Conservation (phyloP, 371 early-diverging fungal species). For the Dinochytrium kinnereticum region DNA sequence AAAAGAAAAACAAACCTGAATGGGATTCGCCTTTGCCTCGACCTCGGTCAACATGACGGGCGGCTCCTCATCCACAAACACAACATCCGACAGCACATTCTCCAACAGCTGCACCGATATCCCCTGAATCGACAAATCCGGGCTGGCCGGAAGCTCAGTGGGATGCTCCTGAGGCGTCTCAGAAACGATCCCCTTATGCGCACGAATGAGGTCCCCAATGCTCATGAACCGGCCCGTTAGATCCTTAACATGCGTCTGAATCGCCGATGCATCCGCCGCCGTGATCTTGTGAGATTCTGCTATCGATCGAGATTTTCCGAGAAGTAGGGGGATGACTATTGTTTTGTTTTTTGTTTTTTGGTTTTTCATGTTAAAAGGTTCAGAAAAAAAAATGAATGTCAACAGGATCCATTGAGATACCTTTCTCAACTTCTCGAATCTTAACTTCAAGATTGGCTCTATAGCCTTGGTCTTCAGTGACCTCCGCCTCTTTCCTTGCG, state of each 20-base stretch:
- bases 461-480: conserved; percentile 44
- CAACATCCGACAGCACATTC: conserved; percentile 28
- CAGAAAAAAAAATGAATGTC: neutral
- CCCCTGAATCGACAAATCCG: conserved; percentile 28
- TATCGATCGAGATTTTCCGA: conserved; percentile 9
- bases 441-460: conserved; percentile 32
- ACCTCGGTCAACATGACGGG: conserved; percentile 48
- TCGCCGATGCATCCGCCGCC: neutral
- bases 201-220: conserved; percentile 27
- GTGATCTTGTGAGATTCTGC: conserved; percentile 18
- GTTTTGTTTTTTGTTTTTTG: too few relatives aligned
- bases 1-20: too few relatives aligned
- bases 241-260: conserved; percentile 21
- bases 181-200: conserved; percentile 16
- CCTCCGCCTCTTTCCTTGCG: conserved; percentile 40
- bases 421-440: conserved; percentile 34
- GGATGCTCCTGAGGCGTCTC: conserved; percentile 11
- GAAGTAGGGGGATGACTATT: conserved; percentile 29
- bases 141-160: neutral
- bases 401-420: conserved; percentile 20
- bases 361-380: neutral
- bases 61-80: conserved; percentile 47
- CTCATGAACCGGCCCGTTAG: conserved; percentile 12
- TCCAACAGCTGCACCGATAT: conserved; percentile 34
- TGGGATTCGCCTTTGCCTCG: conserved; percentile 54